A percentile compares a stretch with the other conserved stretches of the same genome.
These are phyloP conservation scores for Strobilomyces echinocephalus DNA, from an alignment of 768 basidiomycete genomes.

Conservation along the genomic window DNA sequence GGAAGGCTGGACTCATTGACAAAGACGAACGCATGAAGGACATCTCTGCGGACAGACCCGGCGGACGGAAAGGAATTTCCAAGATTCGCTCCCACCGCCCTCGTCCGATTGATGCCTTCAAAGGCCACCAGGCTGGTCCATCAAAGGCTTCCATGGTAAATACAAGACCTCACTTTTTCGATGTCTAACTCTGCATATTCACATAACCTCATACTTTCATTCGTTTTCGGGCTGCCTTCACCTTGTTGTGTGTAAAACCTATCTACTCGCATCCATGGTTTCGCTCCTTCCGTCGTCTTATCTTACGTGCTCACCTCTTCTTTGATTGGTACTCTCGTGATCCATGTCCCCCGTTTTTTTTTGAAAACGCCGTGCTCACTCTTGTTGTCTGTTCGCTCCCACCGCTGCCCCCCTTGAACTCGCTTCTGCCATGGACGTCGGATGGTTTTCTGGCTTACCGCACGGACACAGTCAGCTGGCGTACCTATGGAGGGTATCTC, in stretches of 20 bases:
- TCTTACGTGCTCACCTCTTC: constrained; percentile 3
- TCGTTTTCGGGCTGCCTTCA: constrained; percentile 9
- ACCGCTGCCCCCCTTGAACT: constrained; percentile 20
- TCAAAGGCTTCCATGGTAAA: constrained; percentile 63
- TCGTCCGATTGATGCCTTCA: constrained; percentile 53
- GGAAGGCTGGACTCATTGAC: constrained; percentile 72
- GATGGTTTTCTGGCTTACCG: constrained; percentile 35
- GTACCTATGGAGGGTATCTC: constrained; percentile 49
- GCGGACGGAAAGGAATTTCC: constrained; percentile 64
- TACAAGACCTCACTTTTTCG: constrained; percentile 39
- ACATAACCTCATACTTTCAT: constrained; percentile 21
- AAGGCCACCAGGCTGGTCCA: constrained; percentile 44
- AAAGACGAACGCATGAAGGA: constrained; percentile 74
- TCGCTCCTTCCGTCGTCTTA: constrained; percentile 10
- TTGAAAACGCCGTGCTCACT: constrained; percentile 36
- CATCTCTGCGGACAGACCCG: constrained; percentile 55
- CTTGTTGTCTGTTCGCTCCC: constrained; percentile 29
- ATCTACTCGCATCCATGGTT: constrained; percentile 14
- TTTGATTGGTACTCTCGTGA: constrained; percentile 10
- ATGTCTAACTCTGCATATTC: constrained; percentile 24
- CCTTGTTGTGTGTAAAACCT: constrained; percentile 17
- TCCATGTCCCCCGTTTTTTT: constrained; percentile 1
- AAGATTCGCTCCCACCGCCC: constrained; percentile 60
- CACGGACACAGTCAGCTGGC: constrained; percentile 33
- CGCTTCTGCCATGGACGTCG: constrained; percentile 17